Evolutionary conservation across 2,329 filamentous ascomycete species (phyloP), one percentile per base, ranked within the genome.

Genomic region (Catunica adiposa): DNA sequence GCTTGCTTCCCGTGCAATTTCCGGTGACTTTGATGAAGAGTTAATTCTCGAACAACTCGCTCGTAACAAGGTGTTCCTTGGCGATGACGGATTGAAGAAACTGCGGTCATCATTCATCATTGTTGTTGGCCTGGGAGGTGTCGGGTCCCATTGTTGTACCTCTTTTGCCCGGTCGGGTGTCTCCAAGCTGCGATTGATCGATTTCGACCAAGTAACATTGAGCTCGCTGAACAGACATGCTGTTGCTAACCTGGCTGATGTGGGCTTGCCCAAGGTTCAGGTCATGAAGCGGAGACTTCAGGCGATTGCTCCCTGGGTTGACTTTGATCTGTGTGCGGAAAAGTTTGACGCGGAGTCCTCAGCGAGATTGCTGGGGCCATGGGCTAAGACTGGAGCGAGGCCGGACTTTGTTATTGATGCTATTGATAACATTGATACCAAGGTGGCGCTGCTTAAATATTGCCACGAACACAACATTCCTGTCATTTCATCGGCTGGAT

Each of bases 401-500:
- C 89, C 89, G 1, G 84, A 90, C 63, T 98, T 83, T 64, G 81
- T 98, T n/a, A 80, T 98, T 37, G 92, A 98, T 68, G 94, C 90
- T 22, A 98, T 98, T 61, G 92, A 98, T 68, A 97, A 98, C 65
- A 97, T 98, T 60, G 87, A 95, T 53, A 94, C 88, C 55, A 98
- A 98, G 71, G 90, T 98, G 2, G 84, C 83, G 17, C 72, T 98
- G 55, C 74, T 98, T 42, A 82, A 88, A 63, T 94, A 94, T 70
- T 98, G 92, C 69, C 76, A 89, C 65, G 78, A 82, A 59, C 77
- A 88, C 64, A 73, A 76, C 1, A 72, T 97, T 25, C 83, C 81
- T 0, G 88, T 98, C 26, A 89, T 98, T 60, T 92, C 88, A 15
- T 86, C 88, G 31, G 97, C 97, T 89, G 92, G 92, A 0, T 92